These are phyloP conservation scores for Aciculoconidium aculeatum DNA, from an alignment of 805 yeast species.

Conservation along the genomic window DNA sequence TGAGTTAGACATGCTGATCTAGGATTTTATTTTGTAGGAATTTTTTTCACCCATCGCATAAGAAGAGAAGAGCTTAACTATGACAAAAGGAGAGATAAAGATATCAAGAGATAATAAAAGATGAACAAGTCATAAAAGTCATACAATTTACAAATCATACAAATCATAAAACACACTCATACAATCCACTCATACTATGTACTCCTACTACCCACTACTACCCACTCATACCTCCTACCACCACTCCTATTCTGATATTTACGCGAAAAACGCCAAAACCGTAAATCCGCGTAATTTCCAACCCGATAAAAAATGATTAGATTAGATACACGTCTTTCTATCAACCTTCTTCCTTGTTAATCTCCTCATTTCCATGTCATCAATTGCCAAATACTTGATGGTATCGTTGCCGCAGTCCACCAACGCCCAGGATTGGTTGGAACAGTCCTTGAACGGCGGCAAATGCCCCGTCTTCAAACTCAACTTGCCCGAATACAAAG, in stretches of 20 bases:
- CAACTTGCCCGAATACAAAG: constrained; percentile 77
- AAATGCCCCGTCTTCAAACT: constrained; percentile 48
- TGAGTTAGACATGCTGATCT: constrained; percentile 45
- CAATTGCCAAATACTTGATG: constrained; percentile 39
- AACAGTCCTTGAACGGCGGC: constrained; percentile 50
- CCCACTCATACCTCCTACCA: too few species aligned
- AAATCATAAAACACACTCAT: too few species aligned
- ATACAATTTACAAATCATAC: too few species aligned
- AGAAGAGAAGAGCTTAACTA: background rate
- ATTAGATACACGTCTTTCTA: too few species aligned
- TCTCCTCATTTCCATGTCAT: constrained; percentile 2
- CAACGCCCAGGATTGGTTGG: constrained; percentile 48
- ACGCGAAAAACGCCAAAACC: too few species aligned
- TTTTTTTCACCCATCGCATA: constrained; percentile 6
- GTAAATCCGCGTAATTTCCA: too few species aligned
- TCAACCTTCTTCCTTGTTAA: background rate
- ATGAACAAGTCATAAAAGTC: background rate
- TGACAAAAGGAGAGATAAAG: background rate
- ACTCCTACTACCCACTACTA: too few species aligned
- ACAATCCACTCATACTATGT: too few species aligned
- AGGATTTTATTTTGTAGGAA: too few species aligned
- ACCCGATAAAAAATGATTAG: too few species aligned
- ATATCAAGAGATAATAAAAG: background rate
- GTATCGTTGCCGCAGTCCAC: constrained; percentile 56
- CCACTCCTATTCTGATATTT: too few species aligned